Evolutionary conservation across 1,284 basidiomycete genomes (phyloP).

Genomic region (Ceratobasidium sp.): DNA sequence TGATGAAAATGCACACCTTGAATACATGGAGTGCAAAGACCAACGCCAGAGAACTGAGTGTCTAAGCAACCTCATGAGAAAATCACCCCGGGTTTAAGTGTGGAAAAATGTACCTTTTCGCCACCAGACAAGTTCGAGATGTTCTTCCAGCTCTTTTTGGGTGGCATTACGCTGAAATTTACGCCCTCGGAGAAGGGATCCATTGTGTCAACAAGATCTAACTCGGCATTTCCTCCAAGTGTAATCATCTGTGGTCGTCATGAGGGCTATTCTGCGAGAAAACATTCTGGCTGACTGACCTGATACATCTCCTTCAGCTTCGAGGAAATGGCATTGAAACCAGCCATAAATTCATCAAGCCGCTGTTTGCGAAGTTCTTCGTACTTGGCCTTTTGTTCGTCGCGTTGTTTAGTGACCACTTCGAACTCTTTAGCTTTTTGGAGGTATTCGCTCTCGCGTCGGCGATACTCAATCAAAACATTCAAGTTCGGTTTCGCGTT

Average conservation of each 20-base stretch:
- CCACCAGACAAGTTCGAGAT: constrained; percentile 98
- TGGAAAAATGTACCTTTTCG: constrained; percentile 82
- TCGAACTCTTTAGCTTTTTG: constrained; percentile 89
- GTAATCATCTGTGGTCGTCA: constrained; percentile 89
- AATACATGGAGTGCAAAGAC: constrained; percentile 96
- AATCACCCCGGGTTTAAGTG: too few species aligned
- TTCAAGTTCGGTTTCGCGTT: constrained; percentile 84
- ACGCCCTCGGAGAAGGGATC: constrained; percentile 99
- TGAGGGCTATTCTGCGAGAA: background rate
- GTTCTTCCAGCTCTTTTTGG: constrained; percentile 99
- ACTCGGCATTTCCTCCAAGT: constrained; percentile 95
- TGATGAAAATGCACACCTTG: constrained; percentile 60
- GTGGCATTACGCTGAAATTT: constrained; percentile 98
- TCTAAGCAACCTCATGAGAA: constrained; percentile 57
- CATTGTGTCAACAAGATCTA: constrained; percentile 96
- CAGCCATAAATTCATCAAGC: constrained; percentile 97
- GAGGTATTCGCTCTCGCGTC: constrained; percentile 89
- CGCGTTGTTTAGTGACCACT: constrained; percentile 74
- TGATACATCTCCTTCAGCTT: constrained; percentile 99
- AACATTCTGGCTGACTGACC: constrained; percentile 57
- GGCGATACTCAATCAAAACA: constrained; percentile 89
- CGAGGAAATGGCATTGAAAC: constrained; percentile 90
- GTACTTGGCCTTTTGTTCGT: constrained; percentile 84
- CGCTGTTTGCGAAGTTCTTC: constrained; percentile 89
- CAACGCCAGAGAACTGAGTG: constrained; percentile 91